phyloP scores from a whole-genome alignment of 768 basidiomycete genomes.

The Tricholoma furcatifolium region DNA sequence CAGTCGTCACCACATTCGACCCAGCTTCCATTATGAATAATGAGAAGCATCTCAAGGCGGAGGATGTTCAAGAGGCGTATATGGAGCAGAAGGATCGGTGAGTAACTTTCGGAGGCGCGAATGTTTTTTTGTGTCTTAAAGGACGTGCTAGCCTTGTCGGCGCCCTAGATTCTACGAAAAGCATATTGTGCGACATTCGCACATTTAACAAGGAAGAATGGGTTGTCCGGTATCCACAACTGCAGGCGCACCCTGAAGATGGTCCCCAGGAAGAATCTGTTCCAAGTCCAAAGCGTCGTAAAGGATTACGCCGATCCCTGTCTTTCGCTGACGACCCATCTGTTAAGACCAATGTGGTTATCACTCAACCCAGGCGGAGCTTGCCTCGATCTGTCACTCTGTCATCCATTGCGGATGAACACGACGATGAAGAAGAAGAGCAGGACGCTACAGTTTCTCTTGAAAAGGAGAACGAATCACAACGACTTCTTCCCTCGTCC shows the following conservation, averaged over 20 bases:
- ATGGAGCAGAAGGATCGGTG: constrained; percentile 76
- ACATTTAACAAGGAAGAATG: constrained; percentile 84
- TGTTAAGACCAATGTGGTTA: constrained; percentile 62
- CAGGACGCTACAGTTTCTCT: constrained; percentile 23
- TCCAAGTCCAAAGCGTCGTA: constrained; percentile 33
- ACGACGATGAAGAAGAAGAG: constrained; percentile 38
- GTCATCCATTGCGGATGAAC: constrained; percentile 47
- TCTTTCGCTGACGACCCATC: constrained; percentile 85
- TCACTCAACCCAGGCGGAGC: constrained; percentile 47
- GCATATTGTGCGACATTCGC: constrained; percentile 67
- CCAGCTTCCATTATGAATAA: constrained; percentile 28
- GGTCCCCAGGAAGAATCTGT: constrained; percentile 25
- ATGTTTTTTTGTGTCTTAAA: constrained; percentile 6
- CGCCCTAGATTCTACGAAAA: constrained; percentile 73
- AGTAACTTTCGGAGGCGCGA: constrained; percentile 21
- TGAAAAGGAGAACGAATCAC: constrained; percentile 27
- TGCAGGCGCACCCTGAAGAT: constrained; percentile 44
- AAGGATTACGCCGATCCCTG: constrained; percentile 59
- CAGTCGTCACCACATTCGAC: constrained; percentile 31
- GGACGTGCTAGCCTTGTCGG: constrained; percentile 54
- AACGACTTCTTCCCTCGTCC: constrained; percentile 41
- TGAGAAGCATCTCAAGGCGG: constrained; percentile 52
- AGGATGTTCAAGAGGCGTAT: constrained; percentile 77
- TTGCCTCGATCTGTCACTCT: constrained; percentile 61
- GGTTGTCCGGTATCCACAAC: constrained; percentile 86